phyloP scores from a whole-genome alignment of 2,329 filamentous ascomycete species.

The Hypoxylon sp. region DNA sequence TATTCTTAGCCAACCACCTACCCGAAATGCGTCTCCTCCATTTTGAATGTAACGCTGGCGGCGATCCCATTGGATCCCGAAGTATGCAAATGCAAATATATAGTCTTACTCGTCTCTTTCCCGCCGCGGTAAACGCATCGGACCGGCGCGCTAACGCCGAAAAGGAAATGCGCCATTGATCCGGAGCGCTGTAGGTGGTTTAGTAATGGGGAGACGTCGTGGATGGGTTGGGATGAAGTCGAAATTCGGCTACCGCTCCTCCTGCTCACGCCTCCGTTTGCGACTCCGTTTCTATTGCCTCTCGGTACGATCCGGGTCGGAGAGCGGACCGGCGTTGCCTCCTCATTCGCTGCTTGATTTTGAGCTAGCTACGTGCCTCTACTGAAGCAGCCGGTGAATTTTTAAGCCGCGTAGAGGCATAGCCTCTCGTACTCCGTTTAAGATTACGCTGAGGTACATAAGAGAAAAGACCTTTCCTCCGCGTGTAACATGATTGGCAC shows the following conservation, averaged over 20 bases:
- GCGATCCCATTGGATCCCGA: slow-evolving; percentile 35
- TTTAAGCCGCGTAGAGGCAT: background rate
- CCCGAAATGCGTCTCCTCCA: background rate
- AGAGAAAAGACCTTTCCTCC: background rate
- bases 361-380: background rate
- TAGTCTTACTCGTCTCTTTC: slow-evolving; percentile 13
- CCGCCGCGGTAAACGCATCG: slow-evolving; percentile 17
- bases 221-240: slow-evolving; percentile 12
- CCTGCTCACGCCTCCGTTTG: slow-evolving; percentile 9
- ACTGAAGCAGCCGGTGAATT: background rate
- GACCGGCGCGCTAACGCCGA: slow-evolving; percentile 33
- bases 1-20: slow-evolving; percentile 23
- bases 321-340: slow-evolving; percentile 8
- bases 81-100: slow-evolving; percentile 27
- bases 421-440: background rate
- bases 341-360: background rate
- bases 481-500: background rate
- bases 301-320: slow-evolving; percentile 26
- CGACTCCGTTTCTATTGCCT: slow-evolving; percentile 14
- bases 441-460: background rate
- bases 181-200: slow-evolving; percentile 19
- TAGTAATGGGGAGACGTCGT: slow-evolving; percentile 12
- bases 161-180: slow-evolving; percentile 2
- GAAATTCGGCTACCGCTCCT: slow-evolving; percentile 5
- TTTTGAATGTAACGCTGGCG: slow-evolving; percentile 3